Conservation (phyloP, 2,329 filamentous ascomycete genomes). For the Sphaerulina musiva region DNA sequence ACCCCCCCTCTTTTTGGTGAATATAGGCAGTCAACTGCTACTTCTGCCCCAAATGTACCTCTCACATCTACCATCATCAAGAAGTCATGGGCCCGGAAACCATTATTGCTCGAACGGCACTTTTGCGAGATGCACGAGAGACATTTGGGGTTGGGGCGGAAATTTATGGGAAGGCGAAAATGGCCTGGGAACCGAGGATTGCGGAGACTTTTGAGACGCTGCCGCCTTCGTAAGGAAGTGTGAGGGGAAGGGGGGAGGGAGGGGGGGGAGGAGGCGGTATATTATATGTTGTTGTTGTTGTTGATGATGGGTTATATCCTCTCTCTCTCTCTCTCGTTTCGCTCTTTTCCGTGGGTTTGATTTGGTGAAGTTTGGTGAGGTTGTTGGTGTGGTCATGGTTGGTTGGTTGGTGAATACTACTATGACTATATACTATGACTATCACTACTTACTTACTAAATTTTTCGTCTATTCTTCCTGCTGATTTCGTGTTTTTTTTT, state of each 20-base stretch:
- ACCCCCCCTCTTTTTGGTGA: no score
- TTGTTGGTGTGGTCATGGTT: no score
- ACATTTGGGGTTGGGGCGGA: conserved; percentile 47
- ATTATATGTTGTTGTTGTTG: background rate
- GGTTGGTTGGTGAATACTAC: no score
- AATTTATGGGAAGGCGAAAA: conserved; percentile 50
- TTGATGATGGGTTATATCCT: background rate
- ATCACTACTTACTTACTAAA: no score
- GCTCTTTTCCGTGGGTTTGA: no score
- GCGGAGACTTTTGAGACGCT: conserved; percentile 43
- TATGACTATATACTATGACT: no score
- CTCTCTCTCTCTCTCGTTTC: no score
- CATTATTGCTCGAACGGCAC: conserved; percentile 48
- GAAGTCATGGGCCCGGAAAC: conserved; percentile 46
- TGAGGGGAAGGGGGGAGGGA: background rate
- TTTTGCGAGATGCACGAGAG: conserved; percentile 42
- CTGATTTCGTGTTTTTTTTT: no score
- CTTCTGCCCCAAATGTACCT: conserved; percentile 53
- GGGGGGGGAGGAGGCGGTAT: no score
- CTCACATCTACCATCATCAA: conserved; percentile 52
- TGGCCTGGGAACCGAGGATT: conserved; percentile 49
- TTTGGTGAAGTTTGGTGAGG: no score
- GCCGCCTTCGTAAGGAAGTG: conserved; percentile 38
- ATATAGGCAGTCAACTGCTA: conserved; percentile 48
- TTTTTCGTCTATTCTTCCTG: no score